Evolutionary conservation across 345 rosid species (phyloP), one percentile per base, ranked within the genome.

Genomic region (Eucalyptus erythrocorys): DNA sequence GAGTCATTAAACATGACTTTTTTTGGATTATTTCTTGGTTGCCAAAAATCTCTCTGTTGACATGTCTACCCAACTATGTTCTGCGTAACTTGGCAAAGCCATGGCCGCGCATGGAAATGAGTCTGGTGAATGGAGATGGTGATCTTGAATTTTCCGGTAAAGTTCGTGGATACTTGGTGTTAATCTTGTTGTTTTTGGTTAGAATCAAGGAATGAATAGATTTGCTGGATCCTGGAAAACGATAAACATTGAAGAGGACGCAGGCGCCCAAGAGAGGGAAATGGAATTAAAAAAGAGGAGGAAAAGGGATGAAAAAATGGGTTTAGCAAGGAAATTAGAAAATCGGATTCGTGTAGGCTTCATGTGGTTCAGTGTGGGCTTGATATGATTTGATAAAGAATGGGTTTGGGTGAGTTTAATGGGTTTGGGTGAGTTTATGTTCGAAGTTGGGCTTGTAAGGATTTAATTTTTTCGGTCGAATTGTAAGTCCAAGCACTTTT

Each of bases 21-120:
- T 22, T 22, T 22, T 2, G 13, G 13, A 24, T 9, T 0, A 55
- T 0, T 55, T 24, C 61, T 4, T 24, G 13, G 61, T 55, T 55
- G 61, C 61, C 61, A 55, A 55, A 55, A 55, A 10, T 59, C 32
- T 27, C 32, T 59, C 32, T 5, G 32, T 59, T 27, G 32, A 27
- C n/a, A 59, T 30, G 27, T 27, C 32, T 59, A 3, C 34, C 8
- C 68, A 59, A 55, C 68, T 27, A 27, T 27, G 32, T 59, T 30
- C 15, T 27, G 16, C 66, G 32, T 59, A 5, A 3, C 66, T 30
- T 59, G 68, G 32, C 8, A 12, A 59, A 59, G n/a, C 68, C 68
- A 30, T 59, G 68, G 32, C 8, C 32, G 15, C 14, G 68, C 68
- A 30, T 59, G 14, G 16, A 12, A 59, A 11, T 59, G 66, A 26